Conservation (phyloP, 1,139 yeast genomes). For the Saccharomyces hybrid region DNA sequence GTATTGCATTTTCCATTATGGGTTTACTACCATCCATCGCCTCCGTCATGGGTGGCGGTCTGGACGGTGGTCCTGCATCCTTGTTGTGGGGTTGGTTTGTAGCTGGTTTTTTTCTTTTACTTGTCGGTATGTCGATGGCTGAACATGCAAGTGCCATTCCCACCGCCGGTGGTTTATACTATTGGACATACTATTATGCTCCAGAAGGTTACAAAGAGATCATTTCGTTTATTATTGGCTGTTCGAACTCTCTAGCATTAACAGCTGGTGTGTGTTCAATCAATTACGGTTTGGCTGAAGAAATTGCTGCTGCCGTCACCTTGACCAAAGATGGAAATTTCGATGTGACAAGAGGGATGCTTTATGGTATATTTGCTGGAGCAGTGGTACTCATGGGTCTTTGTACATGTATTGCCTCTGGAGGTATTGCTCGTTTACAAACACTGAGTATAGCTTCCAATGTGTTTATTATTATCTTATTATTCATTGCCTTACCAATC, state of each 20-base stretch:
- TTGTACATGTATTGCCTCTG: constrained; percentile 45
- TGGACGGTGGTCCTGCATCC: constrained; percentile 49
- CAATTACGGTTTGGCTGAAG: constrained; percentile 51
- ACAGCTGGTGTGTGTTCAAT: constrained; percentile 52
- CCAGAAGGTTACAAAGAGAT: constrained; percentile 41
- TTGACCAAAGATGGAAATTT: constrained; percentile 42
- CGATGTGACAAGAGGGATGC: constrained; percentile 40
- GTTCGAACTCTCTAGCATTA: constrained; percentile 51
- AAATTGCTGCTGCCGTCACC: constrained; percentile 46
- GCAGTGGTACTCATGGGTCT: constrained; percentile 41
- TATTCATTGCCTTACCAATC: constrained; percentile 59
- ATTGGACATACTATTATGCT: constrained; percentile 51
- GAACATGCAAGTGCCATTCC: constrained; percentile 65
- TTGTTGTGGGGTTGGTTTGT: constrained; percentile 69
- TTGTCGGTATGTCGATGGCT: constrained; percentile 55
- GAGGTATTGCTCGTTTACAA: constrained; percentile 51
- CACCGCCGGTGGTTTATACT: constrained; percentile 65
- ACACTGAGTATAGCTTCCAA: constrained; percentile 52
- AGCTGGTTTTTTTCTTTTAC: constrained; percentile 48
- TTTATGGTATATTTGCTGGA: constrained; percentile 51
- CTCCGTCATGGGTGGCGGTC: constrained; percentile 34
- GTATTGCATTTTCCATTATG: constrained; percentile 47
- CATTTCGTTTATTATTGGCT: constrained; percentile 51
- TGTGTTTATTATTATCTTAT: constrained; percentile 45
- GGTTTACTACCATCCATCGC: constrained; percentile 46